phyloP scores from a whole-genome alignment of 176 grass and related monocot species.

The Thinopyrum elongatum region DNA sequence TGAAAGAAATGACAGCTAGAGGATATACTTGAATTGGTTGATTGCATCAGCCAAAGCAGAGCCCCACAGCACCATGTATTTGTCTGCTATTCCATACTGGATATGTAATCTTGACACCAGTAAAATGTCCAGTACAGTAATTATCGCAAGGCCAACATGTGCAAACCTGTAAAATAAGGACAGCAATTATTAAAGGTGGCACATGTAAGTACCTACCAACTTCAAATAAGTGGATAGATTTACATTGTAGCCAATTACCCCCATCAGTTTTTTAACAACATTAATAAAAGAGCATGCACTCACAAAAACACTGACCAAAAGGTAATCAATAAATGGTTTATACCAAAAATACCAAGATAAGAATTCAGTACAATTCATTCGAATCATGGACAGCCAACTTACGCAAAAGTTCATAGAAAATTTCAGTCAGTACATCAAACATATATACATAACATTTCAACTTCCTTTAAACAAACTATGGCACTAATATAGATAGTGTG shows the following conservation, averaged over 20 bases:
- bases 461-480: not conserved
- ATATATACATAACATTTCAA: constrained; percentile 1
- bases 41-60: constrained; percentile 74
- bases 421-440: not conserved
- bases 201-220: constrained; percentile 2
- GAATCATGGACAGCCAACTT: not conserved
- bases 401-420: not conserved
- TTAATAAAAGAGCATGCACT: not conserved
- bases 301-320: constrained; percentile 4
- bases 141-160: constrained; percentile 63
- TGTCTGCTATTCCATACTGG: constrained; percentile 61
- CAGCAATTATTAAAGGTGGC: constrained; percentile 26
- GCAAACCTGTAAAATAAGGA: constrained; percentile 58
- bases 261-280: constrained; percentile 5
- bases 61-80: constrained; percentile 76
- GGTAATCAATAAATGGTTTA: not conserved
- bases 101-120: constrained; percentile 56
- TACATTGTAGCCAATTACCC: not conserved
- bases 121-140: constrained; percentile 54
- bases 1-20: constrained; percentile 31
- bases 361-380: not conserved
- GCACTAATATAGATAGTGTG: not conserved
- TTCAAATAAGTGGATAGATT: not conserved
- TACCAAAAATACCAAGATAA: not conserved
- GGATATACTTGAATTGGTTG: constrained; percentile 73